Evolutionary conservation across 164 flowering plant species (phyloP).

Genomic region (Piper longum): DNA sequence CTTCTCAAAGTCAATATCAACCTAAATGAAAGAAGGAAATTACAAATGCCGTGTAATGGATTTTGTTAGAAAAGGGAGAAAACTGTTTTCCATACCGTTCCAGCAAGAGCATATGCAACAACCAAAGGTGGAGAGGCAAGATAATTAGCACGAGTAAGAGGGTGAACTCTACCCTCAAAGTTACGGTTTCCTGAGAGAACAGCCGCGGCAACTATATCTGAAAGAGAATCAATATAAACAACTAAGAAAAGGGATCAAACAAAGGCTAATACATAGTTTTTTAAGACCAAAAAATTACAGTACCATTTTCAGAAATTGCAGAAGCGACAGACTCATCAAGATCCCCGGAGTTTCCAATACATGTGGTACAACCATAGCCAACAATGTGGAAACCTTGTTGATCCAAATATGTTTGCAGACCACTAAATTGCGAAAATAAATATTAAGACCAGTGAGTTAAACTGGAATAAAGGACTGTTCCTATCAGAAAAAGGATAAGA

Average conservation of each 20-base stretch:
- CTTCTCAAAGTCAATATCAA: conserved; percentile 60
- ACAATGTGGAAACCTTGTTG: conserved; percentile 68
- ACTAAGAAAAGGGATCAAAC: not conserved
- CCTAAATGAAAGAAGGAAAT: conserved; percentile 19
- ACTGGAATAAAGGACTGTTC: not conserved
- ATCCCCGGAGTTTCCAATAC: conserved; percentile 87
- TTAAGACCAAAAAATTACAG: not conserved
- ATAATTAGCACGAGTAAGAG: conserved; percentile 88
- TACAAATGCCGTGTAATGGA: not conserved
- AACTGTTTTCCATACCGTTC: conserved; percentile 43
- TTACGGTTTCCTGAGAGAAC: conserved; percentile 97
- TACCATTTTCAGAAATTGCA: conserved; percentile 73
- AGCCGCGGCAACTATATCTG: conserved; percentile 85
- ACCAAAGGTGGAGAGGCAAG: conserved; percentile 98
- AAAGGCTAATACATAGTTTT: not conserved
- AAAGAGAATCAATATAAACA: conserved; percentile 4
- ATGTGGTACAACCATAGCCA: conserved; percentile 90
- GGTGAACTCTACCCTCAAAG: conserved; percentile 96
- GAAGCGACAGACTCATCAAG: conserved; percentile 62
- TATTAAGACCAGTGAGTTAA: not conserved
- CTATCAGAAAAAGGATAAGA: not conserved
- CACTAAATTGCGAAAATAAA: conserved; percentile 24
- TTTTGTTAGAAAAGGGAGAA: no score
- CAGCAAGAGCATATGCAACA: conserved; percentile 96
- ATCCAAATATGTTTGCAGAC: conserved; percentile 61